Percentiles rank a stretch among this genome's conserved stretches.
phyloP scores from a whole-genome alignment of 331 rosid species.

The Acacia pycnantha region DNA sequence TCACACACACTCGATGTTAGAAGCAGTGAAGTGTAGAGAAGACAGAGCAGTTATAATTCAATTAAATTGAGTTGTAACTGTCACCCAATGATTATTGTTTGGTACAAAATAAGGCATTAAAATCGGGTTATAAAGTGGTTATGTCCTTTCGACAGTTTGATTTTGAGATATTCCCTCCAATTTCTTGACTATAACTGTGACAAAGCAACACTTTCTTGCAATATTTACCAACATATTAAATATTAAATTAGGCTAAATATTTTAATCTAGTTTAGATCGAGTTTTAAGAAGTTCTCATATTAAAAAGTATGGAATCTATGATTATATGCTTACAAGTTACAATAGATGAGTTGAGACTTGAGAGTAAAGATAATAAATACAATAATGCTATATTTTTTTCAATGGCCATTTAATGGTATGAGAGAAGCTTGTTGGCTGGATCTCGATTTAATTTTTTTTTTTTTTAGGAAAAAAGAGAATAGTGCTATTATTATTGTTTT shows the following conservation, averaged over 20 bases:
- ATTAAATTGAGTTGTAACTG: conserved; percentile 12
- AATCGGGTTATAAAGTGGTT: not conserved
- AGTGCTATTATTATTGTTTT: too few relatives aligned
- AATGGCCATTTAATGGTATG: too few relatives aligned
- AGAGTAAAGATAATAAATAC: too few relatives aligned
- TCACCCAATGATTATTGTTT: not conserved
- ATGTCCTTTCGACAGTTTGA: not conserved
- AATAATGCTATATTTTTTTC: too few relatives aligned
- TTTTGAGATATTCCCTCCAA: conserved; percentile 16
- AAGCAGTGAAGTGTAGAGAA: not conserved
- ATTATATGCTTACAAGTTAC: too few relatives aligned
- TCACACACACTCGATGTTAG: not conserved
- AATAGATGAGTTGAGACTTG: too few relatives aligned
- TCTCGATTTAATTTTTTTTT: too few relatives aligned
- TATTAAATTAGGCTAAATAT: not conserved
- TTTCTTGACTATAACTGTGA: conserved; percentile 8
- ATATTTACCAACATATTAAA: not conserved
- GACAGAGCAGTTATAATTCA: not conserved
- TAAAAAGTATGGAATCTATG: not conserved
- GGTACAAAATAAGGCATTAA: not conserved
- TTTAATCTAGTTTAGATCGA: not conserved
- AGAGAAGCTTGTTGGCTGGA: too few relatives aligned
- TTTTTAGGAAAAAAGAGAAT: too few relatives aligned
- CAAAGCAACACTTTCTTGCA: not conserved
- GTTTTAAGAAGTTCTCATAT: not conserved